Base-by-base conservation (phyloP, 139 green algal species). In the Chlorella sp. region DNA sequence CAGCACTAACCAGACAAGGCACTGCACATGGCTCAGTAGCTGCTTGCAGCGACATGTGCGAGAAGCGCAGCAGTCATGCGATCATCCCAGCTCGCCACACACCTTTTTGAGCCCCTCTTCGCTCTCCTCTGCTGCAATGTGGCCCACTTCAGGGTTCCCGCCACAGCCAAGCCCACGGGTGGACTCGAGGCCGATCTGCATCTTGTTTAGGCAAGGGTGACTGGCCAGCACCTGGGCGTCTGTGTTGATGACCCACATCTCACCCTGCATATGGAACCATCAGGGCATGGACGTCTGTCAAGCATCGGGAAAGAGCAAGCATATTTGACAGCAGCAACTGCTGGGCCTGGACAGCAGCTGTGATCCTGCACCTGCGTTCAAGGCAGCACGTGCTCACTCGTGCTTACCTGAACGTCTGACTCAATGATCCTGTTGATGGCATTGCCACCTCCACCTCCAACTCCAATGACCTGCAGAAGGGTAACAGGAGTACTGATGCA, bases 341-440 rank as follows among this genome's bases (percentile, higher is more conserved):
- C n/a, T n/a, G n/a, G n/a, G n/a, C n/a, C n/a, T n/a, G n/a, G n/a
- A n/a, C n/a, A n/a, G n/a, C n/a, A n/a, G n/a, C n/a, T n/a, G n/a
- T n/a, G n/a, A n/a, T n/a, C n/a, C n/a, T n/a, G n/a, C n/a, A n/a
- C n/a, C n/a, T n/a, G n/a, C n/a, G n/a, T n/a, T n/a, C n/a, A n/a
- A n/a, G n/a, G n/a, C 33, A 20, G 2, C 20, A 5, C 69, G 27
- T 4, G n/a, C n/a, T n/a, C n/a, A n/a, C n/a, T n/a, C n/a, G n/a
- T n/a, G n/a, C n/a, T n/a, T 49, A 91, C 91, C 89, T 94, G 84
- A 20, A 99, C 74, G 27, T 91, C 94, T 34, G 76, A 89, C 33
- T 70, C 79, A 51, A 98, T 92, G 94, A 99, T 99, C 24, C 94
- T 85, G 81, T 99, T 99, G 3, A 98, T 82, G 0, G 95, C 95